Conservation (phyloP, 306 rosid species). For the Cyclanthera cordifolia region DNA sequence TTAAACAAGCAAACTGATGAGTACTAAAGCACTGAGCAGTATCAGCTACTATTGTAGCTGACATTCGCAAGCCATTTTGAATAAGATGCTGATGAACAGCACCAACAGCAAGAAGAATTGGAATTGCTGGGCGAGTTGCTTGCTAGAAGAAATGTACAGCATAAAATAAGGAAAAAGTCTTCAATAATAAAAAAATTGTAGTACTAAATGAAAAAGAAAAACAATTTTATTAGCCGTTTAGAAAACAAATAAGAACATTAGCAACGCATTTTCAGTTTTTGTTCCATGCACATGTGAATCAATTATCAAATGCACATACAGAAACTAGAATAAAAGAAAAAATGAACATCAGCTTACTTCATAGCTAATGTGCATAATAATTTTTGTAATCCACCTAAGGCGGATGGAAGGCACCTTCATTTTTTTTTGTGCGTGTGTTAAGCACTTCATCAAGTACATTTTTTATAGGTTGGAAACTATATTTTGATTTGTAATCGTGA, state of each 20-base stretch:
- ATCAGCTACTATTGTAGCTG: conserved; percentile 80
- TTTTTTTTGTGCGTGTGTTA: too few species aligned
- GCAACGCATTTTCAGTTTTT: neutral
- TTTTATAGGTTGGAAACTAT: neutral
- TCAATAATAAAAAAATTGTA: neutral
- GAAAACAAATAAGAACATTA: neutral
- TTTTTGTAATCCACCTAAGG: neutral
- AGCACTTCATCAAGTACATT: neutral
- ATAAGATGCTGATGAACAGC: conserved; percentile 98
- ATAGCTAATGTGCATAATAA: neutral
- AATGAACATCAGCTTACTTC: neutral
- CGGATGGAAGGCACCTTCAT: neutral
- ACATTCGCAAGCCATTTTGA: conserved; percentile 81
- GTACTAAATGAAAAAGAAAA: neutral
- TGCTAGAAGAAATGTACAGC: conserved; percentile 35
- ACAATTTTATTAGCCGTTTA: neutral
- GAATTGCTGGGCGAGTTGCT: conserved; percentile 90
- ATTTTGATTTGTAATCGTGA: too few species aligned
- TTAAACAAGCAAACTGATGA: conserved; percentile 94
- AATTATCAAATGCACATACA: neutral
- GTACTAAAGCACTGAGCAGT: conserved; percentile 99
- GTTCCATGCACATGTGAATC: neutral
- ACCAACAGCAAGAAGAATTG: conserved; percentile 94
- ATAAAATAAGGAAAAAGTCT: conserved; percentile 5
- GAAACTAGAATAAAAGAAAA: neutral